Conservation (phyloP, 108 stramenopile genomes). For the Pseudonitzschia multistriata region DNA sequence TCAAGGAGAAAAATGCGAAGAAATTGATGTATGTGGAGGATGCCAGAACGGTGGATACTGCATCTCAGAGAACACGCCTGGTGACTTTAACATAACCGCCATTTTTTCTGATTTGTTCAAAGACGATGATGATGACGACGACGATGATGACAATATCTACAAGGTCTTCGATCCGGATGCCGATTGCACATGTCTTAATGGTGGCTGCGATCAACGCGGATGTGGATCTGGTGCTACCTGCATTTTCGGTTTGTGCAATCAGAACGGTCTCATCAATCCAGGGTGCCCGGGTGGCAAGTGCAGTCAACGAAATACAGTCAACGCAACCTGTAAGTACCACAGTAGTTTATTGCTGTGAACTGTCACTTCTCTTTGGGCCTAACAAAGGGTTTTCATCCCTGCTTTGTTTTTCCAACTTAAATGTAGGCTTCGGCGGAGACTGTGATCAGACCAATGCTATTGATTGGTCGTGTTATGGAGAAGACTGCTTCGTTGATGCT, state of each 20-base stretch:
- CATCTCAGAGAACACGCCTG: constrained; percentile 6
- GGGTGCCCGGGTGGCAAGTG: background rate
- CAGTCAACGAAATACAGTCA: background rate
- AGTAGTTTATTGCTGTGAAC: background rate
- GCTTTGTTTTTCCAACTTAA: background rate
- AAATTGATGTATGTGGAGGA: constrained; percentile 13
- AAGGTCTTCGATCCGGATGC: background rate
- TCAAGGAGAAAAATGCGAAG: constrained; percentile 6
- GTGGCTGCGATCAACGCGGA: background rate
- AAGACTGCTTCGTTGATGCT: background rate
- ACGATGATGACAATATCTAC: background rate
- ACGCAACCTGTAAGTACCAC: background rate
- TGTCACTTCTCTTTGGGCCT: background rate
- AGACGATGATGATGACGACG: background rate
- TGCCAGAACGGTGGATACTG: constrained; percentile 11
- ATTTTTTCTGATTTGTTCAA: background rate
- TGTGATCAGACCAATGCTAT: background rate
- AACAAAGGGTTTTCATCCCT: background rate
- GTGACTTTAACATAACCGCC: background rate
- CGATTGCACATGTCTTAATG: background rate
- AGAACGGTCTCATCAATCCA: background rate
- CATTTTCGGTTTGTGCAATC: background rate
- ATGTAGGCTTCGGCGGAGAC: background rate
- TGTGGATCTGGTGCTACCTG: background rate
- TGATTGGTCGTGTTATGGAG: background rate